Evolutionary conservation across 2,329 filamentous ascomycete species (phyloP), one percentile per base, ranked within the genome.

Genomic region (Botrytis fragariae): DNA sequence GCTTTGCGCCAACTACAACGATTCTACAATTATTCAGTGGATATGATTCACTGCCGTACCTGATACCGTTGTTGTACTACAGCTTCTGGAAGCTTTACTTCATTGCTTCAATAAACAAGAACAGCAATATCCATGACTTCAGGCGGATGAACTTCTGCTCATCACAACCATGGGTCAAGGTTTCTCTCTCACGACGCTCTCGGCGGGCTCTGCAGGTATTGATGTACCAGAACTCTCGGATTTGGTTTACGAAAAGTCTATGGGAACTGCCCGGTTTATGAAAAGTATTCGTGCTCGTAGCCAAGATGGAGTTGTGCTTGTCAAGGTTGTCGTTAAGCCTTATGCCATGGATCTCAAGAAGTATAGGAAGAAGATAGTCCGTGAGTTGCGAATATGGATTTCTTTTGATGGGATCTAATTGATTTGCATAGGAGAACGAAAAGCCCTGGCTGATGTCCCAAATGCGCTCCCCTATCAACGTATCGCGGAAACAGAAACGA

Each of bases 311-410:
- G 87, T 98, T 59, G 95, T 97, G 29, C 91, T 98, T 72, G 94
- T 97, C 81, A 98, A 98, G 84, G 92, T 97, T 44, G 92, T 97
- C 73, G 93, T 97, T 82, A 99, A 99, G 83, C 94, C 95, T 4
- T 97, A 94, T 81, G 87, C 92, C 39, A 92, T 97, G 84, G 89
- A 93, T 75, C 87, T 98, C 76, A 91, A 92, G 76, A 85, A 90
- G 76, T 97, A 97, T 83, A 91, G 92, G 79, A 89, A 89, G 79
- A 88, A 89, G 76, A 91, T 98, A 60, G 87, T 92, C 74, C 86
- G 93, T 95, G 83, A 81, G 90, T 83, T 48, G 70, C 18, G 25
- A 14, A 14, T 39, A 18, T 72, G 18, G 18, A 35, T 20, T 42
- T 29, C 9, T 37, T 62, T 32, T 20, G 29, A 25, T 45, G 37